Base-by-base conservation (phyloP, 2,329 filamentous ascomycete genomes). In the Fusarium globosum region DNA sequence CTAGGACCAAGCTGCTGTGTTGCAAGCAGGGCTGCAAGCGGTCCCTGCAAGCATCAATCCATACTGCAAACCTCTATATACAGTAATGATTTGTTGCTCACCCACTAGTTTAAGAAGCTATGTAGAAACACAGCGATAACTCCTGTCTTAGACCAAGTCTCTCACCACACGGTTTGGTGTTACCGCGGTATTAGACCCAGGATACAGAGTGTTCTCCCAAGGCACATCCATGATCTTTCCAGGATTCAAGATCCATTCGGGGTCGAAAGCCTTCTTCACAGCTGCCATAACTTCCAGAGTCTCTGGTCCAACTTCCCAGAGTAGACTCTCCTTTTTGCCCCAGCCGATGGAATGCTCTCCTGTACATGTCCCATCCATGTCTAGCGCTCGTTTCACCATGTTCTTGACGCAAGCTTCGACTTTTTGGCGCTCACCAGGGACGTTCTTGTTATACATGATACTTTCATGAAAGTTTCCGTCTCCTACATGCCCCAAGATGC, bases 401-500 rank as follows among this genome's bases (percentile, higher is more conserved):
- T 94, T 92, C 79, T 95, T 91, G 52, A 98, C 94, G 72, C 94
- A 94, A 61, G 87, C 88, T 80, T 96, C 93, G 4, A 96, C 94
- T 74, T 92, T 93, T 46, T 88, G 91, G 63, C 88, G 88, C 82
- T 97, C 93, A 33, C 86, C 89, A 7, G 89, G 87, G 62, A 95
- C 86, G 30, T 86, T 87, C 33, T 89, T 88, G 82, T 96, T 90
- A 81, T 97, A 98, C 83, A 98, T 92, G 82, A 98, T 96, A 79
- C 92, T 94, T 80, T 95, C 92, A 81, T 98, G 95, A 84, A 98
- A 98, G 82, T 98, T 98, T 42, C 95, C 95, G 79, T 97, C 95
- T 18, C 95, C 95, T 64, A 98, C 92, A 79, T 98, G 95, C 7
- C 95, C 95, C 8, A 98, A 85, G 35, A 97, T 93, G 77, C 93